Evolutionary conservation across 345 rosid species (phyloP), one percentile per base, ranked within the genome.

Genomic region (Aurinia saxatilis): DNA sequence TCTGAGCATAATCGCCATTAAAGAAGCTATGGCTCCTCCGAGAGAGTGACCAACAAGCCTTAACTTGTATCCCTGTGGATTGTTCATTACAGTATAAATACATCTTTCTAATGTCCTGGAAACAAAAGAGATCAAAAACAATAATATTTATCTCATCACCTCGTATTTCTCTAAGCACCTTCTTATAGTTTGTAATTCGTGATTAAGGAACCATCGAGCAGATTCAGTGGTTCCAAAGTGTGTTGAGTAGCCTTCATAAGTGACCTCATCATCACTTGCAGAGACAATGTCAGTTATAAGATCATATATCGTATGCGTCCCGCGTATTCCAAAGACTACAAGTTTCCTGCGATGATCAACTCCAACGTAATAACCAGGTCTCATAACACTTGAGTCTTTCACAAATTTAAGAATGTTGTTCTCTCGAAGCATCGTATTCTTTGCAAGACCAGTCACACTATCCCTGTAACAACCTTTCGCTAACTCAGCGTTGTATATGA

Each of bases 211-310:
- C 99, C 99, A 93, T 14, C 92, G 75, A 35, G 99, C 92, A 67
- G 97, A 90, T 79, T 93, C 97, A 65, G 96, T 84, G 3, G 87
- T 87, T 74, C 97, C 99, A 78, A 90, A 90, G 76, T 93, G 99
- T 35, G 96, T 84, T 25, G 95, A 87, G 70, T 77, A 93, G 53
- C 96, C 95, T 73, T 93, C 99, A 75, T 81, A 85, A 18, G 88
- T 80, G 61, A 93, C 84, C 57, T 86, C 95, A 71, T 76, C 88
- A 57, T 81, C 78, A 57, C 92, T 80, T n/a, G 96, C 81, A 58
- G 96, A 76, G 62, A 88, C 86, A 67, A 87, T 87, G 57, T 85
- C 87, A 1, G 99, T 90, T 42, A 90, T 84, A 25, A 90, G 82
- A 72, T 93, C 99, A 44, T 84, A 87, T 5, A 87, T 91, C 0